Percentiles rank a stretch among this genome's conserved stretches.
These are phyloP conservation scores for Echinosophora koreensis DNA, from an alignment of 306 rosid species.

Conservation along the genomic window DNA sequence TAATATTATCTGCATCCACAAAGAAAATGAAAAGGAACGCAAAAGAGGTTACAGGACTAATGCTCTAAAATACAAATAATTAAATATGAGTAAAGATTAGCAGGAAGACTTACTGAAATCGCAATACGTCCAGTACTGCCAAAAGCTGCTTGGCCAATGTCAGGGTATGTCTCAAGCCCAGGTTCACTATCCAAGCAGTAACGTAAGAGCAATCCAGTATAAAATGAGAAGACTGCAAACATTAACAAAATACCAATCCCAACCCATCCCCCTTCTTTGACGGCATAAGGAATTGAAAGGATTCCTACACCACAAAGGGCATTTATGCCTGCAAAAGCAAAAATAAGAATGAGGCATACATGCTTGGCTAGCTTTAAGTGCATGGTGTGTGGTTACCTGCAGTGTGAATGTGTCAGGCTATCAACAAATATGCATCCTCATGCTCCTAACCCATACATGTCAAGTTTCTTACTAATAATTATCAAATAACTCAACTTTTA, in stretches of 20 bases:
- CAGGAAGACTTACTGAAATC: slow-evolving; percentile 67
- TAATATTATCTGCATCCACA: slow-evolving; percentile 74
- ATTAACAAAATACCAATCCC: slow-evolving; percentile 68
- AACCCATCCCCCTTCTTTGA: slow-evolving; percentile 86
- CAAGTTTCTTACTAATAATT: not conserved
- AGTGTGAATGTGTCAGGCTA: not conserved
- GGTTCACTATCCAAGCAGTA: slow-evolving; percentile 86
- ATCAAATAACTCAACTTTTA: not conserved
- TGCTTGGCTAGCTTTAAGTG: slow-evolving; percentile 2
- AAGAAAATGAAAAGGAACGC: slow-evolving; percentile 11
- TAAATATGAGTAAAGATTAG: not conserved
- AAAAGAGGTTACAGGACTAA: not conserved
- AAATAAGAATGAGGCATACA: slow-evolving; percentile 31
- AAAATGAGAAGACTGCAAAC: slow-evolving; percentile 77
- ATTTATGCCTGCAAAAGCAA: slow-evolving; percentile 77
- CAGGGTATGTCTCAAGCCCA: slow-evolving; percentile 93
- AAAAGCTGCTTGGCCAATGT: slow-evolving; percentile 95
- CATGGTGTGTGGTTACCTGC: not conserved
- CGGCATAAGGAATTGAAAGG: slow-evolving; percentile 87
- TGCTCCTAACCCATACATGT: not conserved
- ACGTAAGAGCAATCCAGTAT: slow-evolving; percentile 90
- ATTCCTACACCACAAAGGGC: slow-evolving; percentile 95
- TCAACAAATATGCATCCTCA: not conserved
- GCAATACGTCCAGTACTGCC: slow-evolving; percentile 72
- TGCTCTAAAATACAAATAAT: not conserved